These are phyloP conservation scores for Nothophaeocryptopus gaeumannii DNA, from an alignment of 2,329 filamentous ascomycete genomes.

Conservation along the genomic window DNA sequence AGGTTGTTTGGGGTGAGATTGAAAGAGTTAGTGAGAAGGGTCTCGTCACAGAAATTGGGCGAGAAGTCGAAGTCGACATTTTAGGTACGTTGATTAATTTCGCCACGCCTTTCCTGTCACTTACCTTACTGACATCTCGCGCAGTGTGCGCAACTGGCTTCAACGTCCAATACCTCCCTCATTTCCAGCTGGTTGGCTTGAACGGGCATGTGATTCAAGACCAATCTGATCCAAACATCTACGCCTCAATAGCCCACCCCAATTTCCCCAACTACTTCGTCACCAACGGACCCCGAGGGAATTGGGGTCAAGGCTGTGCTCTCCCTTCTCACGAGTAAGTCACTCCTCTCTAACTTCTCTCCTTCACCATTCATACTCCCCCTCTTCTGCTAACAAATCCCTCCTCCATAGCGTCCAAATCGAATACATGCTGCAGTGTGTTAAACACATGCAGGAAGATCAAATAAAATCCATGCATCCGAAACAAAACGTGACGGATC, in stretches of 20 bases:
- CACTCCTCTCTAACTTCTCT: no score
- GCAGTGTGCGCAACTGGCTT: conserved; percentile 11
- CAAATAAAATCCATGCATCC: conserved; percentile 27
- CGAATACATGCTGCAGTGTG: conserved; percentile 26
- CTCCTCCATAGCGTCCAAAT: conserved; percentile 20
- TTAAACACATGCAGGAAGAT: conserved; percentile 28
- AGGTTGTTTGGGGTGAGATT: conserved; percentile 27
- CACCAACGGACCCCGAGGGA: conserved; percentile 23
- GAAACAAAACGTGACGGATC: conserved; percentile 24
- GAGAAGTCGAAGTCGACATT: conserved; percentile 27
- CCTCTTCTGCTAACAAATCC: no score
- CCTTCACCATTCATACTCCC: no score
- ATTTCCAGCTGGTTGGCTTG: conserved; percentile 39
- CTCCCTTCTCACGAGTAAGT: no score
- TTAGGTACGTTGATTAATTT: conserved; percentile 18
- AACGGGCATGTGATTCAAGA: conserved; percentile 29
- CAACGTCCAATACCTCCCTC: conserved; percentile 31
- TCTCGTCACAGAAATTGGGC: conserved; percentile 22
- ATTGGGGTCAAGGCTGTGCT: conserved; percentile 20
- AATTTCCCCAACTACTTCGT: conserved; percentile 36
- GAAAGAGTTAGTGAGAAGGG: conserved; percentile 23
- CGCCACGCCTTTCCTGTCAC: conserved; percentile 31
- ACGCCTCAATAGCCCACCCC: conserved; percentile 29
- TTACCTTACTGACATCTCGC: conserved; percentile 27
- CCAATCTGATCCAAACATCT: conserved; percentile 25